Percentiles rank a stretch among this genome's conserved stretches.
phyloP scores from a whole-genome alignment of 257 asterid species.

The Capsicum pubescens region DNA sequence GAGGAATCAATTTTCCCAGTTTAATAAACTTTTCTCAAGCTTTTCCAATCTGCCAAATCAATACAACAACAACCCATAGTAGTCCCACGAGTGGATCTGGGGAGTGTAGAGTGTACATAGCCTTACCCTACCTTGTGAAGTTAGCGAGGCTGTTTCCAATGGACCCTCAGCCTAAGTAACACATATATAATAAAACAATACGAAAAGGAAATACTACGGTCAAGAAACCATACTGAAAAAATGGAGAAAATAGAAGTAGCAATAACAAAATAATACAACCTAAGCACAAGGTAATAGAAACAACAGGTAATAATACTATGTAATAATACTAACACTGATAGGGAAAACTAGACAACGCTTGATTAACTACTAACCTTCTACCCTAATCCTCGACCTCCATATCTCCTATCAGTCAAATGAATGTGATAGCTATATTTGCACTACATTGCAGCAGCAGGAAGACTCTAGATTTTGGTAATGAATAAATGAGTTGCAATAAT shows the following conservation, averaged over 20 bases:
- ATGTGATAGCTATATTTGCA: background rate
- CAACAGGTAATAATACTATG: background rate
- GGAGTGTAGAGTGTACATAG: background rate
- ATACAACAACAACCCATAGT: background rate
- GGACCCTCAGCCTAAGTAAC: too few species aligned
- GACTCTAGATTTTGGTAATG: background rate
- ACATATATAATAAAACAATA: background rate
- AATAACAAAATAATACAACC: background rate
- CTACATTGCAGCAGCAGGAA: constrained; percentile 4
- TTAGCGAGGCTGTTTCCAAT: too few species aligned
- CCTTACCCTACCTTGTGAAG: background rate
- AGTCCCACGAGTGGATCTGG: background rate
- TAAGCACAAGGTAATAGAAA: background rate
- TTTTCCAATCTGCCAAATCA: background rate
- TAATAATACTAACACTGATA: background rate
- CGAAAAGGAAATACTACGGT: background rate
- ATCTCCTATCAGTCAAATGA: background rate
- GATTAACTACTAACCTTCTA: too few species aligned
- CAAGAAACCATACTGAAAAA: background rate
- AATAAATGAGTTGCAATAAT: background rate
- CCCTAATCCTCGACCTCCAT: too few species aligned
- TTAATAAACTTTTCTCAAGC: background rate
- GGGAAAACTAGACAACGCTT: background rate
- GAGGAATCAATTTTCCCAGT: background rate
- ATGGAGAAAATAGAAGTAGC: background rate